Conservation (phyloP, 75 land plant species). For the Picea glauca region DNA sequence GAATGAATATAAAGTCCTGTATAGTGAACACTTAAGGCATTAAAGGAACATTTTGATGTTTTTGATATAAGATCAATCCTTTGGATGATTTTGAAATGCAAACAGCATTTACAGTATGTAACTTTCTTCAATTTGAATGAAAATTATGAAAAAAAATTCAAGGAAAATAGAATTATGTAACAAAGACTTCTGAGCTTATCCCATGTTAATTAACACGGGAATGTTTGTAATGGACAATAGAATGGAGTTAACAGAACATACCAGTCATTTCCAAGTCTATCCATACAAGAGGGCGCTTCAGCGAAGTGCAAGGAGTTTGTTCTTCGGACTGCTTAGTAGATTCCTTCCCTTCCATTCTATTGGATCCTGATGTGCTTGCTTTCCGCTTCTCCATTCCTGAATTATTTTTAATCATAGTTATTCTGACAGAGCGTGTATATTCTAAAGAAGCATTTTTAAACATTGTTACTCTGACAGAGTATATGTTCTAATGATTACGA, state of each 20-base stretch:
- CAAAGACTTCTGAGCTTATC: neutral
- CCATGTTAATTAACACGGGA: neutral
- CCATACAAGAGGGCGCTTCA: slow-evolving; percentile 84
- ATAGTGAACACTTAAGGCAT: too few relatives aligned
- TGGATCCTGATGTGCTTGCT: neutral
- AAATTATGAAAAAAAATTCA: too few relatives aligned
- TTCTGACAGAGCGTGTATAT: neutral
- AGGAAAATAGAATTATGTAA: neutral
- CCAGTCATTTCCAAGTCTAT: slow-evolving; percentile 99
- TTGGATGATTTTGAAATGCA: too few relatives aligned
- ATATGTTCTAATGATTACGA: slow-evolving; percentile 1
- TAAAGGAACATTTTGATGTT: too few relatives aligned
- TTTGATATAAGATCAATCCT: too few relatives aligned
- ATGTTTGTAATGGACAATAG: neutral
- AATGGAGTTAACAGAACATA: slow-evolving; percentile 9
- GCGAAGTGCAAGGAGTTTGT: slow-evolving; percentile 1
- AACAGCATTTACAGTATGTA: too few relatives aligned
- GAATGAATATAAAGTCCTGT: too few relatives aligned
- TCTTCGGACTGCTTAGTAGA: neutral
- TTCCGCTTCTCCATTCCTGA: slow-evolving; percentile 2
- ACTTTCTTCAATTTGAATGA: too few relatives aligned
- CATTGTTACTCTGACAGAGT: neutral
- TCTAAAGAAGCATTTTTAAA: neutral
- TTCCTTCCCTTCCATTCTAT: neutral
- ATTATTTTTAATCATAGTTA: neutral